Percentiles rank a stretch among this genome's conserved stretches.
phyloP scores from a whole-genome alignment of 2,329 filamentous ascomycete species.

The Fusarium clavum region DNA sequence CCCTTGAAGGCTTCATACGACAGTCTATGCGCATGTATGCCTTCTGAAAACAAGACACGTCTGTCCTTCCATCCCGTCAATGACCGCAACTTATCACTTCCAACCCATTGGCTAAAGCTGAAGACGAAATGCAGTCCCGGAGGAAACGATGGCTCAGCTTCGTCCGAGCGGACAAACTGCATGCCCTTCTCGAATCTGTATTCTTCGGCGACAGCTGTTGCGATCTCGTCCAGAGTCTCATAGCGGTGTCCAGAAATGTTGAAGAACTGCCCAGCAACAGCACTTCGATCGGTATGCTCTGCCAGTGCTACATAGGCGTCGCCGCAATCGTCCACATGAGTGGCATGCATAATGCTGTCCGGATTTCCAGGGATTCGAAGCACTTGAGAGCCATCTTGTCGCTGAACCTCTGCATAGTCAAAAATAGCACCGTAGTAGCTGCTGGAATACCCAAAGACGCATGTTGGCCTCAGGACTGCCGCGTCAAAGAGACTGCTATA shows the following conservation, averaged over 20 bases:
- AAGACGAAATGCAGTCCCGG: conserved; percentile 44
- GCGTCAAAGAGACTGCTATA: conserved; percentile 56
- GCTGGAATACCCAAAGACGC: conserved; percentile 58
- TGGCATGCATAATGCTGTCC: conserved; percentile 57
- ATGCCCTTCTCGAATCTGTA: conserved; percentile 53
- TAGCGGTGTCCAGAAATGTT: conserved; percentile 60
- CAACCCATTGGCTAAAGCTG: conserved; percentile 57
- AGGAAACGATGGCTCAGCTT: conserved; percentile 36
- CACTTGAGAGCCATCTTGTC: conserved; percentile 28
- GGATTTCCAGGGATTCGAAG: conserved; percentile 51
- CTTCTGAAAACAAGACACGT: conserved; percentile 53
- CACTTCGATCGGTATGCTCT: conserved; percentile 46
- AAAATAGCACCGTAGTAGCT: conserved; percentile 59
- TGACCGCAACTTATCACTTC: conserved; percentile 55
- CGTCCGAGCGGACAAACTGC: conserved; percentile 40
- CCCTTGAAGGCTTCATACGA: conserved; percentile 52
- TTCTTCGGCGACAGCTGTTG: conserved; percentile 53
- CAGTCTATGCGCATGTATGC: conserved; percentile 51
- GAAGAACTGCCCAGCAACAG: conserved; percentile 55
- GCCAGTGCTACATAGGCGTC: conserved; percentile 61
- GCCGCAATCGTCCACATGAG: conserved; percentile 63
- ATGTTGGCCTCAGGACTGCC: conserved; percentile 59
- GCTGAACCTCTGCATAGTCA: conserved; percentile 48
- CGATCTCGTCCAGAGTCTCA: conserved; percentile 57
- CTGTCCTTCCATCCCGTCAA: conserved; percentile 57